Conservation (phyloP, 257 asterid genomes). For the Solanum ossicruentum region DNA sequence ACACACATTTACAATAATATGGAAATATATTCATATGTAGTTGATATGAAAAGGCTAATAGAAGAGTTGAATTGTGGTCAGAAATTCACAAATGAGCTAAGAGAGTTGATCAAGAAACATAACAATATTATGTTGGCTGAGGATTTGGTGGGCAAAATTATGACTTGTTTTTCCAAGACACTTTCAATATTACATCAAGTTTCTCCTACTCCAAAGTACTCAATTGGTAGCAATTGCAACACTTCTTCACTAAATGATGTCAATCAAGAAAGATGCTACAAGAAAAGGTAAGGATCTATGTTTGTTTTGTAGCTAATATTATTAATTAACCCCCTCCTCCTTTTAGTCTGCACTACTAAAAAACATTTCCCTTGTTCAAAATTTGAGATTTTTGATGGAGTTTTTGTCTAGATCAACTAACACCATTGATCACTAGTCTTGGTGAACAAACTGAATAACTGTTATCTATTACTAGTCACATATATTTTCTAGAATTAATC, state of each 20-base stretch:
- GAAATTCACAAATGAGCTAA: slow-evolving; percentile 24
- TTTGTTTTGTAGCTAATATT: background rate
- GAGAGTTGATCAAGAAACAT: slow-evolving; percentile 7
- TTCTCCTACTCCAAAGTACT: background rate
- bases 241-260: slow-evolving; percentile 16
- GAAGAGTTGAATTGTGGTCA: slow-evolving; percentile 35
- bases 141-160: background rate
- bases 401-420: background rate
- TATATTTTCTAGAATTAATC: background rate
- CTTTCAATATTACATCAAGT: slow-evolving; percentile 1
- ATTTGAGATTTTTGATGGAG: background rate
- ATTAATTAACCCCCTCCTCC: too few relatives aligned
- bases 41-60: slow-evolving; percentile 9
- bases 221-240: background rate
- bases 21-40: background rate
- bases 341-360: background rate
- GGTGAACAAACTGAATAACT: background rate
- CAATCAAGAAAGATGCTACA: slow-evolving; percentile 38
- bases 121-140: background rate
- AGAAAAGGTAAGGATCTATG: slow-evolving; percentile 25
- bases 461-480: background rate
- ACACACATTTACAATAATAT: background rate
- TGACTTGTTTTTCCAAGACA: background rate
- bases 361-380: too few relatives aligned
- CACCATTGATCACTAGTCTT: background rate